These are phyloP conservation scores for Artemisia tridentata DNA, from an alignment of 129 eudicot genomes.

Conservation along the genomic window DNA sequence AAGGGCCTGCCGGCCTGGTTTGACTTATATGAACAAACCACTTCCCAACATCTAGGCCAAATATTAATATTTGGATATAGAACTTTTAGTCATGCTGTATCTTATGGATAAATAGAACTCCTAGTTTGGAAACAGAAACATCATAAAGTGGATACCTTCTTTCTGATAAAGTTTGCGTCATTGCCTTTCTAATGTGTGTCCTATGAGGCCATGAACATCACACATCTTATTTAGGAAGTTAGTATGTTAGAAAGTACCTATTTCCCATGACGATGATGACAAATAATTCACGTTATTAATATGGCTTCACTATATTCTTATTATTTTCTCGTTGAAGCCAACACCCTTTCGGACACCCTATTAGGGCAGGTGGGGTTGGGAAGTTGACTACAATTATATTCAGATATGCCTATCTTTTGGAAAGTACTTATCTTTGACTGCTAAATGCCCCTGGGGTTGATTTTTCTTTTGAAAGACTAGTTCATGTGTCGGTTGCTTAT, in stretches of 20 bases:
- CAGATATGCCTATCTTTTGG: no score
- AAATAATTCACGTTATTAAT: not conserved
- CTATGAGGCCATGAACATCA: not conserved
- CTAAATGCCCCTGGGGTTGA: not conserved
- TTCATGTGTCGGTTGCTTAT: not conserved
- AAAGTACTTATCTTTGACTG: not conserved
- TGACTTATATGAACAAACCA: conserved; percentile 9
- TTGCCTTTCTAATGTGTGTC: conserved; percentile 2
- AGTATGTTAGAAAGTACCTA: not conserved
- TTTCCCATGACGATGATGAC: not conserved
- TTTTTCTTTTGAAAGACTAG: not conserved
- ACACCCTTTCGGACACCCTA: not conserved
- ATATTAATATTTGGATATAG: not conserved
- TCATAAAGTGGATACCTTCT: not conserved
- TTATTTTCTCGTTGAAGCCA: conserved; percentile 2
- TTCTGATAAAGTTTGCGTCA: not conserved
- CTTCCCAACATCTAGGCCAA: not conserved
- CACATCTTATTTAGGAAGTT: not conserved
- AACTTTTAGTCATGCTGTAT: not conserved
- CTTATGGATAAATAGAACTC: not conserved
- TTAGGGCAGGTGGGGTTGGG: not conserved
- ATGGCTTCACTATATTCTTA: not conserved
- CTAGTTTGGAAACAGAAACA: not conserved
- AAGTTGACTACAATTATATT: no score
- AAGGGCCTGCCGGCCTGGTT: conserved; percentile 17